Base-by-base conservation (phyloP, 2,329 filamentous ascomycete genomes). In the Sporothrix protearum region DNA sequence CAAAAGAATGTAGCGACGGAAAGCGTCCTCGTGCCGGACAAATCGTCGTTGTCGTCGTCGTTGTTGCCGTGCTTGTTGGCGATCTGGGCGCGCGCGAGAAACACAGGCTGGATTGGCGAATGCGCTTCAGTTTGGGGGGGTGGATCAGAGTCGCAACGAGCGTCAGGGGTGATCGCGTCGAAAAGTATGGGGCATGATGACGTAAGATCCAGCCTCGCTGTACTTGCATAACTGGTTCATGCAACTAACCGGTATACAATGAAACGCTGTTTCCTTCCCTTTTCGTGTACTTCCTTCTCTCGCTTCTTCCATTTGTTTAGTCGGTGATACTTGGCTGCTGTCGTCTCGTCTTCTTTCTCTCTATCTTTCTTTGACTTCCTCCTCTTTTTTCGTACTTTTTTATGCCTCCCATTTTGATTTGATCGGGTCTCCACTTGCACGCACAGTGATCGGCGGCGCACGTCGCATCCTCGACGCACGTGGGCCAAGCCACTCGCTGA, bases 401-500 rank as follows among this genome's bases (percentile, higher is more conserved):
- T 28, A 22, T 53, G 49, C 49, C 49, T n/a, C 1, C 49, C n/a
- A 53, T 22, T 3, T 22, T 16, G n/a, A 16, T 5, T 64, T 45
- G 59, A 63, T 7, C 19, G 33, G 42, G 22, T 42, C n/a, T 42
- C 57, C n/a, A 42, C 7, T 30, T 64, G 59, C 59, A 64, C 4
- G 59, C 10, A n/a, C 22, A 22, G 59, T 14, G 59, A 64, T 64
- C 59, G 36, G 39, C 59, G 14, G 57, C n/a, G 33, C 42, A 33
- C 14, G 25, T 22, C 25, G 22, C 47, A 53, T 5, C n/a, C 3
- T 39, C n/a, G 33, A 19, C 10, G 66, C 66, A 68, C 66, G 66
- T 68, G 66, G 66, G 66, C 64, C 66, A 55, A 55, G 66, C 66
- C 49, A 55, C 66, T 55, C 66, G 45, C 64, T 51, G 30, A 7